Base-by-base conservation (phyloP, 169 alveolate genomes). In the Cryptosporidium viatorum region DNA sequence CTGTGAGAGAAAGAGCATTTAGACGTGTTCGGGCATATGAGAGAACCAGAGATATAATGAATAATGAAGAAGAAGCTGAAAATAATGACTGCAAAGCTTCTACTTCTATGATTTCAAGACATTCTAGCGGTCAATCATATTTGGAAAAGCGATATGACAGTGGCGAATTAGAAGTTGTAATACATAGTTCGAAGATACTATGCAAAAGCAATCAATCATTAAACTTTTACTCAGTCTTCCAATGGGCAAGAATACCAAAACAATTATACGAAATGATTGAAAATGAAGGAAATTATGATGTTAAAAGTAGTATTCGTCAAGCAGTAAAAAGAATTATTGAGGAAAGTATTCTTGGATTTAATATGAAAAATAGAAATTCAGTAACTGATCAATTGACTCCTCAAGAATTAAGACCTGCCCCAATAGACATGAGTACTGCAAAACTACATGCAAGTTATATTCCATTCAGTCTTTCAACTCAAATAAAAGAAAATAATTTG, bases 271-370 rank as follows among this genome's bases (percentile, higher is more conserved):
- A 80, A 80, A 80, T 80, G 73, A 80, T 80, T 65, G 89, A 80
- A 80, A 80, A 80, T 65, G 89, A 80, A 65, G 73, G 89, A n/a
- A 80, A 80, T 39, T 80, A 80, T 58, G 89, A 80, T 43, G 89
- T 80, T 21, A 80, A 80, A 16, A 80, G 89, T 48, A 67, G 75
- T 60, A 62, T 80, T 29, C 73, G 89, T 4, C 74, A 80, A 29
- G 74, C 89, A 62, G 50, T 80, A 5, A 80, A 65, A 62, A 59
- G 89, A 59, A 62, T 80, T 10, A 80, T 80, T 21, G 89, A 80
- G 41, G 89, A 80, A 29, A 80, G 89, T 21, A 80, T 80, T 29
- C 68, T 59, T 23, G 75, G 75, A 21, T 80, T 80, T 80, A 80
- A 80, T 48, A 80, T 80, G 89, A 73, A 73, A 73, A 65, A 80